phyloP scores from a whole-genome alignment of 2,329 filamentous ascomycete genomes.

The Aureobasidium musti region DNA sequence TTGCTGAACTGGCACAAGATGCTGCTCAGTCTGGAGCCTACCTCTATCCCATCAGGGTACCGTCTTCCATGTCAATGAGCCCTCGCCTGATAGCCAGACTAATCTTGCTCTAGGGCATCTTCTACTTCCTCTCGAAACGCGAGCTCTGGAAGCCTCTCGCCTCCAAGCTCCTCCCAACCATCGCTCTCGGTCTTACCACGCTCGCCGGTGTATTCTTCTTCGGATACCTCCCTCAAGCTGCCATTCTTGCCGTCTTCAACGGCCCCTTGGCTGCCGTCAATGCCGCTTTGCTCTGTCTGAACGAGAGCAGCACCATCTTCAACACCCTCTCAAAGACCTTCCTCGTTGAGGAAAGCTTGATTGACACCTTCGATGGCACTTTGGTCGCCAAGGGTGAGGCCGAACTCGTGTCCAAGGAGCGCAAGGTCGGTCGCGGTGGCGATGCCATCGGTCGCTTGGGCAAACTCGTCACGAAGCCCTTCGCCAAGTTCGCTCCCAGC shows the following conservation, averaged over 20 bases:
- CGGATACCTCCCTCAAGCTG: slow-evolving; percentile 82
- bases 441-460: slow-evolving; percentile 60
- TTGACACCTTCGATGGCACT: slow-evolving; percentile 84
- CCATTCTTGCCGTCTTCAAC: slow-evolving; percentile 79
- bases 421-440: slow-evolving; percentile 63
- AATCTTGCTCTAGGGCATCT: slow-evolving; percentile 54
- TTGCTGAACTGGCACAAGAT: slow-evolving; percentile 64
- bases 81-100: not conserved
- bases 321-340: slow-evolving; percentile 66
- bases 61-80: slow-evolving; percentile 5
- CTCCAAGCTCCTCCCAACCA: slow-evolving; percentile 60
- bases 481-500: slow-evolving; percentile 55
- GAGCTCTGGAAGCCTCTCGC: slow-evolving; percentile 61
- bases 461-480: slow-evolving; percentile 58
- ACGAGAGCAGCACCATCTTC: slow-evolving; percentile 54
- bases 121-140: slow-evolving; percentile 61
- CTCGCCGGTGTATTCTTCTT: slow-evolving; percentile 75
- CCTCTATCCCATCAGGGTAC: slow-evolving; percentile 76
- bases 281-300: slow-evolving; percentile 65
- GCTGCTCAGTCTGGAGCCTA: slow-evolving; percentile 77
- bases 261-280: slow-evolving; percentile 77
- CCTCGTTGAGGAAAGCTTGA: slow-evolving; percentile 75
- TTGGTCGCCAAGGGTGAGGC: slow-evolving; percentile 58
- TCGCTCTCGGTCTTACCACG: slow-evolving; percentile 71
- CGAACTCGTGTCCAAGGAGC: slow-evolving; percentile 69